Base-by-base conservation (phyloP, 805 yeast genomes). In the Ogataea populi-albae region DNA sequence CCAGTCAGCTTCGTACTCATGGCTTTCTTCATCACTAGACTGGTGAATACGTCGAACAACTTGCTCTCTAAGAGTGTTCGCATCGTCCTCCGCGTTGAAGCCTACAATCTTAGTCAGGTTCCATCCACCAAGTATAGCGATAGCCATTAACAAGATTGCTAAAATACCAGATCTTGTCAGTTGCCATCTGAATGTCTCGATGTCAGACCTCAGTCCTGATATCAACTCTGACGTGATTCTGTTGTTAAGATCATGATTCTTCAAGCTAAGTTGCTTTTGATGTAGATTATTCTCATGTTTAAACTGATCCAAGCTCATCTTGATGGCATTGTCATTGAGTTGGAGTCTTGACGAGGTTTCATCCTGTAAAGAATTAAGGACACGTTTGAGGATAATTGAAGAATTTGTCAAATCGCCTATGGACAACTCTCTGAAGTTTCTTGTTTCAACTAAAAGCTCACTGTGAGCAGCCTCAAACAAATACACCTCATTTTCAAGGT, bases 181-280 rank as follows among this genome's bases (percentile, higher is more conserved):
- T 53, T 86, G 87, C 98, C 98, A 91, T 50, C 98, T 71, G 42
- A 91, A 69, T 40, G 81, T 77, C 61, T 91, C 98, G 38, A 87
- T 85, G 38, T 87, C 93, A 0, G 93, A 81, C 54, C 86, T 77
- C 55, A 88, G 74, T 6, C 86, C 93, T 22, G 93, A 79, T 42
- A 80, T 77, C 47, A 93, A 71, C 47, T 84, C 84, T 4, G 93
- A 84, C 17, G 85, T 77, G 40, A 91, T 89, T 47, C 86, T 80
- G 61, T 87, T 88, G 47, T 84, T 80, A 30, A 91, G 71, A 52
- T 85, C 95, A 53, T 86, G 94, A 35, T 88, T 77, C 43, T 75
- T 73, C 44, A 85, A 64, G 54, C 80, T 79, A 26, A 86, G 70
- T 28, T 71, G 66, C 50, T 81, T 81, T 36, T 84, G 85, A 43